phyloP scores from a whole-genome alignment of 179 eudicot genomes.

The Actinidia polygama region DNA sequence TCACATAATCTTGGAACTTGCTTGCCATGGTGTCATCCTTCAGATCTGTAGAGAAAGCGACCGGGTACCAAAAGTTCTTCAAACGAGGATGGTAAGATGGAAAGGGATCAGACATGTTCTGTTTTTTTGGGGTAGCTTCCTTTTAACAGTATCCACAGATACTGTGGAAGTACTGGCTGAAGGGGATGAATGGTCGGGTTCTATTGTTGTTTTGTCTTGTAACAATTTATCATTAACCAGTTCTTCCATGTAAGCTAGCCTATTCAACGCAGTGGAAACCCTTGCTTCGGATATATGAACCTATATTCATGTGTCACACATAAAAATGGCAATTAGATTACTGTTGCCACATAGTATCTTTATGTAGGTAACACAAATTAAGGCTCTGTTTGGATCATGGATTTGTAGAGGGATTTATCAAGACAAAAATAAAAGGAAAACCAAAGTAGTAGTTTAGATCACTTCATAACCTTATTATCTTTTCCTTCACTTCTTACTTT shows the following conservation, averaged over 20 bases:
- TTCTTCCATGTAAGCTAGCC: slow-evolving; percentile 93
- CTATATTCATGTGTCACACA: slow-evolving; percentile 44
- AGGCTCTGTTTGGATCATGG: no score
- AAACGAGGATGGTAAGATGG: slow-evolving; percentile 64
- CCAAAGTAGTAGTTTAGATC: no score
- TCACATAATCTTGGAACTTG: not conserved
- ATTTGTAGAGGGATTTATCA: no score
- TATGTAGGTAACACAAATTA: no score
- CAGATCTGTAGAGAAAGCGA: slow-evolving; percentile 83
- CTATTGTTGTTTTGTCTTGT: slow-evolving; percentile 64
- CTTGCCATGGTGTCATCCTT: slow-evolving; percentile 93
- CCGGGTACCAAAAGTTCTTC: slow-evolving; percentile 94
- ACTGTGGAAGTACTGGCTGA: slow-evolving; percentile 60
- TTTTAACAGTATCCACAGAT: slow-evolving; percentile 38
- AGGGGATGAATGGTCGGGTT: slow-evolving; percentile 37
- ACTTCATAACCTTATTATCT: no score
- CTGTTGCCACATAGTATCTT: no score
- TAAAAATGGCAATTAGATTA: not conserved
- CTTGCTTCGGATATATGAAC: slow-evolving; percentile 97
- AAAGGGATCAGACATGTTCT: slow-evolving; percentile 89
- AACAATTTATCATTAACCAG: slow-evolving; percentile 83
- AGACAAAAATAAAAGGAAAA: no score
- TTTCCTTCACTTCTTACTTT: no score
- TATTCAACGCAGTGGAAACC: slow-evolving; percentile 81
- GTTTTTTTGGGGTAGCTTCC: slow-evolving; percentile 47